Percentiles rank a stretch among this genome's conserved stretches.
phyloP scores from a whole-genome alignment of 164 flowering plant genomes.

The Sextonia rubra region DNA sequence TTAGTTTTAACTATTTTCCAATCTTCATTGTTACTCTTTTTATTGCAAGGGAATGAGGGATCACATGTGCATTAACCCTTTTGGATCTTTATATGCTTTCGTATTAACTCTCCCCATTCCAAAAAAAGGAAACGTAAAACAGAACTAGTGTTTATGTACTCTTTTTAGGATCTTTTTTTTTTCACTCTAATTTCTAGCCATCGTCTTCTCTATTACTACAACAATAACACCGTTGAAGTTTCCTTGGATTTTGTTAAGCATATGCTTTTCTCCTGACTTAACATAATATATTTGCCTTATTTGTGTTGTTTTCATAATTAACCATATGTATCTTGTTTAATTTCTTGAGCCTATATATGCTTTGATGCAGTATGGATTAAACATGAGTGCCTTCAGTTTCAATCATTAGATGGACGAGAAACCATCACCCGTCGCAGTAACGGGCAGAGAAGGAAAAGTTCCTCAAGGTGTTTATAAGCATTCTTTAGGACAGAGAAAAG shows the following conservation, averaged over 20 bases:
- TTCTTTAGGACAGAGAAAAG: neutral
- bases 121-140: no score
- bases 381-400: conserved; percentile 24
- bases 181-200: no score
- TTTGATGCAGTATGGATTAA: conserved; percentile 51
- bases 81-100: no score
- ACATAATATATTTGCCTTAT: neutral
- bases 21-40: no score
- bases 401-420: conserved; percentile 19
- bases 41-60: no score
- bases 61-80: no score
- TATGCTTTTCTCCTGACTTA: neutral
- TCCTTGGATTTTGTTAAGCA: neutral
- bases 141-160: no score
- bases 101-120: no score
- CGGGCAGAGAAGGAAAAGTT: conserved; percentile 15
- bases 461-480: neutral
- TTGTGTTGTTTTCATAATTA: no score
- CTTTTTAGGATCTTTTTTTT: no score
- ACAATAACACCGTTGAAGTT: neutral
- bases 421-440: conserved; percentile 10
- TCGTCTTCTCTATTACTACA: neutral
- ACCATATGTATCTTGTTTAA: neutral
- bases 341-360: neutral
- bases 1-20: no score